Conservation (phyloP, 169 alveolate species). For the Cystoisospora suis region DNA sequence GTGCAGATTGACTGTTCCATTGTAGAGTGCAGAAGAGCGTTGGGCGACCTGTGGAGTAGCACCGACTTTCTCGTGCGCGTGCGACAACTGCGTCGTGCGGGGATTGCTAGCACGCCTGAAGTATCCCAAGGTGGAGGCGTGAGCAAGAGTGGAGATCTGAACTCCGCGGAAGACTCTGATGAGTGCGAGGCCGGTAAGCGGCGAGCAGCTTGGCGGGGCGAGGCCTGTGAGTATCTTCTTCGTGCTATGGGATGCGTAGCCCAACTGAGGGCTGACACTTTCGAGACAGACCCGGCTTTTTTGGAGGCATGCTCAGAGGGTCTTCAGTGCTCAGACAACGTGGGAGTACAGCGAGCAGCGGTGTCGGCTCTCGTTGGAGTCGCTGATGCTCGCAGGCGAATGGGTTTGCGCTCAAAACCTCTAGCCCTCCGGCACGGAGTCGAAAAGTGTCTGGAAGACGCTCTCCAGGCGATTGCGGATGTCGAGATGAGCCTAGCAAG, state of each 20-base stretch:
- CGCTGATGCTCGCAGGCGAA: slow-evolving; percentile 46
- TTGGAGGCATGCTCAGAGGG: slow-evolving; percentile 29
- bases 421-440: slow-evolving; percentile 35
- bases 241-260: slow-evolving; percentile 3
- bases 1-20: not conserved
- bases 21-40: slow-evolving; percentile 4
- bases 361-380: slow-evolving; percentile 41
- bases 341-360: slow-evolving; percentile 32
- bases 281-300: slow-evolving; percentile 47
- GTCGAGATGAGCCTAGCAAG: not conserved
- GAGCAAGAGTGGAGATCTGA: not conserved
- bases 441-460: slow-evolving; percentile 51
- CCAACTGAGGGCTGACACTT: slow-evolving; percentile 11
- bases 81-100: slow-evolving; percentile 25
- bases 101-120: not conserved
- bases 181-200: not conserved
- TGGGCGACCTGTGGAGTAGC: not conserved
- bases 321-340: not conserved
- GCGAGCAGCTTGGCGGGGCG: slow-evolving; percentile 39
- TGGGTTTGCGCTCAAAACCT: slow-evolving; percentile 38
- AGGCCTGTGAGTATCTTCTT: slow-evolving; percentile 8
- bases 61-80: slow-evolving; percentile 9
- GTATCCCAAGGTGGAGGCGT: not conserved
- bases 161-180: not conserved
- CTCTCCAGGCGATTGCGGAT: slow-evolving; percentile 1